A percentile compares a stretch with the other conserved stretches of the same genome.
Evolutionary conservation across 805 yeast species (phyloP).

Genomic region (Myxozyma sirexii): DNA sequence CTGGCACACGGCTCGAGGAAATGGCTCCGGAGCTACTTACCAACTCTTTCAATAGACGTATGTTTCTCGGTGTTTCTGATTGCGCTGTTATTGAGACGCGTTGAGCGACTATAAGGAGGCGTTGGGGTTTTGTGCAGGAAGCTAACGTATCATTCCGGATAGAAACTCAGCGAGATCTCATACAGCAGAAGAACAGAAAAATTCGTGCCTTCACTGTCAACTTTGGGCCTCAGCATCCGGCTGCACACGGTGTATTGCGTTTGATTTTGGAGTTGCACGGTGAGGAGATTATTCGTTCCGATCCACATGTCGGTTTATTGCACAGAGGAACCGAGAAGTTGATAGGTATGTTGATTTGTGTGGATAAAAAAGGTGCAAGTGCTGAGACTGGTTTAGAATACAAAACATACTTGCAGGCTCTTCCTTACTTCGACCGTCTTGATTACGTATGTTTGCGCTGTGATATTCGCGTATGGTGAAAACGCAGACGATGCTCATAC

Average conservation of each 20-base stretch:
- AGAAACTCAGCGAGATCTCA: constrained; percentile 22
- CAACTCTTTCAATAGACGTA: constrained; percentile 29
- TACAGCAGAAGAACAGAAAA: constrained; percentile 43
- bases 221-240: constrained; percentile 94
- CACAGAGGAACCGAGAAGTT: constrained; percentile 90
- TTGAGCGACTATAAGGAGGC: not conserved
- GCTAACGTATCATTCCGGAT: not conserved
- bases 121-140: not conserved
- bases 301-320: constrained; percentile 85
- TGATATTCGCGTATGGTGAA: not conserved
- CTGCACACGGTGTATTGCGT: constrained; percentile 90
- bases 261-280: constrained; percentile 84
- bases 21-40: constrained; percentile 7
- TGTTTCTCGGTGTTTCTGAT: not conserved
- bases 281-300: constrained; percentile 83
- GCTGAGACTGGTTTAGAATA: constrained; percentile 49
- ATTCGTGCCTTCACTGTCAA: constrained; percentile 87
- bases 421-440: constrained; percentile 85
- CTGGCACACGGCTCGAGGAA: constrained; percentile 24
- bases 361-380: not conserved
- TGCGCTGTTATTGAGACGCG: not conserved
- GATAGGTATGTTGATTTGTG: constrained; percentile 44
- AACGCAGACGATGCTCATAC: not conserved
- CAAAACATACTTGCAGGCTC: constrained; percentile 83
- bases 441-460: constrained; percentile 61